A percentile compares a stretch with the other conserved stretches of the same genome.
Evolutionary conservation across 805 yeast genomes (phyloP).

Genomic region (Candida orba): DNA sequence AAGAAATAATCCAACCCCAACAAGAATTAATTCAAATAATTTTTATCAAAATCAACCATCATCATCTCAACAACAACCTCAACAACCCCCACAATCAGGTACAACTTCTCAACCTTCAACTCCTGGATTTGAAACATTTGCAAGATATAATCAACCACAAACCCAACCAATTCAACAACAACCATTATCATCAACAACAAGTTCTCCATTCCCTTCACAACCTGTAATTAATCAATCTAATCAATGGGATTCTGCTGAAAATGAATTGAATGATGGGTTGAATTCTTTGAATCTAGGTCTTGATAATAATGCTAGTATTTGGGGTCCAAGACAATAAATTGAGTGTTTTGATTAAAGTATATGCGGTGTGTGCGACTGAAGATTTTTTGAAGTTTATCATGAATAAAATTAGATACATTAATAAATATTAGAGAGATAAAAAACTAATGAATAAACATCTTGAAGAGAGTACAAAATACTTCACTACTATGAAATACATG

Average conservation of each 20-base stretch:
- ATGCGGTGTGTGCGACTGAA: no score
- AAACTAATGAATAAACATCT: no score
- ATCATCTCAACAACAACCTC: no score
- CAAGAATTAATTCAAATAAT: constrained; percentile 16
- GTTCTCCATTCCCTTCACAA: constrained; percentile 9
- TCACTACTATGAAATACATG: no score
- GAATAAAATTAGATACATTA: no score
- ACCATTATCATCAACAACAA: constrained; percentile 5
- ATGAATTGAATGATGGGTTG: constrained; percentile 20
- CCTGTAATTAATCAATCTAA: constrained; percentile 3
- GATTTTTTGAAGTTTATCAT: no score
- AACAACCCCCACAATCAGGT: no score
- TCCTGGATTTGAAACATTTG: constrained; percentile 23
- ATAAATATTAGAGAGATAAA: no score
- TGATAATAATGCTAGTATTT: constrained; percentile 22
- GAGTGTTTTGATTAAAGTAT: not conserved
- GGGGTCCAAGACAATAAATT: constrained; percentile 20
- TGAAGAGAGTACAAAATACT: no score
- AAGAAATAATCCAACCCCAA: constrained; percentile 27
- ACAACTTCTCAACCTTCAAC: constrained; percentile 24
- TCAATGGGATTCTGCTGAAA: constrained; percentile 11
- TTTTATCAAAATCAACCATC: constrained; percentile 3
- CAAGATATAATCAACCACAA: constrained; percentile 17
- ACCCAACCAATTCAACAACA: constrained; percentile 6
- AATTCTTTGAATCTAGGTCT: constrained; percentile 19